Evolutionary conservation across 129 eudicot genomes (phyloP).

Genomic region (Logfia minima): DNA sequence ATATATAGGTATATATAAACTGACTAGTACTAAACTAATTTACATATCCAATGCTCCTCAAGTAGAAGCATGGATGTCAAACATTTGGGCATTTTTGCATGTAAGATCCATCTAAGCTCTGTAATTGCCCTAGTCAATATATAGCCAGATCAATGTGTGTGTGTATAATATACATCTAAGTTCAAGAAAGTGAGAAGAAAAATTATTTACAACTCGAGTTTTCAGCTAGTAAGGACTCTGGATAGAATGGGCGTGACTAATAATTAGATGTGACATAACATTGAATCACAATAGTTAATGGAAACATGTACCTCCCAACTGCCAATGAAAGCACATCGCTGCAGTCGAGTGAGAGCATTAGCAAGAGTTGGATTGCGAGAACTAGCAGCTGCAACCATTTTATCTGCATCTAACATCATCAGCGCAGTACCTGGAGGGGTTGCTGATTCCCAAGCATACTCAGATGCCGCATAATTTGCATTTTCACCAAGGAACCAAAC

Average conservation of each 20-base stretch:
- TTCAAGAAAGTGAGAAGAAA: neutral
- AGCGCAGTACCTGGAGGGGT: constrained; percentile 99
- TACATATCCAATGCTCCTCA: neutral
- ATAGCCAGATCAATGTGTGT: neutral
- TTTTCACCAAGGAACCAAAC: constrained; percentile 99
- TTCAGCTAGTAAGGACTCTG: neutral
- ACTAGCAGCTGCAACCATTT: constrained; percentile 99
- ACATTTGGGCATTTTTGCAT: neutral
- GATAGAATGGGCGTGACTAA: neutral
- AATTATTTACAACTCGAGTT: neutral
- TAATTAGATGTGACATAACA: neutral
- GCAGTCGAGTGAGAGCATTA: constrained; percentile 90
- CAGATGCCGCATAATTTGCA: constrained; percentile 99
- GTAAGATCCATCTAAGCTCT: neutral
- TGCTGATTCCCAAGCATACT: constrained; percentile 98
- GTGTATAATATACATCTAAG: neutral
- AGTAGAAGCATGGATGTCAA: neutral
- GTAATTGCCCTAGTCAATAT: neutral
- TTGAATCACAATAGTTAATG: neutral
- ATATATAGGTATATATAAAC: too few species aligned
- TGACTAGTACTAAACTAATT: neutral
- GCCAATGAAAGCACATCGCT: constrained; percentile 96
- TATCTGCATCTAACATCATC: constrained; percentile 99
- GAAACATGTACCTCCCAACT: constrained; percentile 85
- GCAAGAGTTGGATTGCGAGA: constrained; percentile 94